Percentiles rank a stretch among this genome's conserved stretches.
These are phyloP conservation scores for Nepenthes gracilis DNA, from an alignment of 148 eudicot species.

Conservation along the genomic window DNA sequence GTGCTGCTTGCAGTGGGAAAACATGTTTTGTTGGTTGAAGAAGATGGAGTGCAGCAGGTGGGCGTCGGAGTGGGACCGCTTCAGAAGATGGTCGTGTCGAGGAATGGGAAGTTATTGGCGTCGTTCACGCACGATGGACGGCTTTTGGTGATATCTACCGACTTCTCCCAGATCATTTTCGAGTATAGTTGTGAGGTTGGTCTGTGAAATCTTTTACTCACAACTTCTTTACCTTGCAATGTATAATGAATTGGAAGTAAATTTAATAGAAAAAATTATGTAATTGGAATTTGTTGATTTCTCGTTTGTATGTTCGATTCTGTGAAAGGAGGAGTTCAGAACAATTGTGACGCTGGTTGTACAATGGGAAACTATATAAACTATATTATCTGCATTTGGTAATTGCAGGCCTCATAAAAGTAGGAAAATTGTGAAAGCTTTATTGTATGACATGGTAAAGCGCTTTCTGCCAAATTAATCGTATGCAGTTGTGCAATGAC, in stretches of 20 bases:
- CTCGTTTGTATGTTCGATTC: too few species aligned
- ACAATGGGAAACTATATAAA: too few species aligned
- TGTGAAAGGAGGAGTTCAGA: too few species aligned
- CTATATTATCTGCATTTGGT: too few species aligned
- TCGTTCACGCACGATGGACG: constrained; percentile 89
- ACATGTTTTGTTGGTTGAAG: constrained; percentile 73
- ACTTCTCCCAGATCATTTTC: constrained; percentile 60
- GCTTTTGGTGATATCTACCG: constrained; percentile 70
- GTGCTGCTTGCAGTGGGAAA: constrained; percentile 71
- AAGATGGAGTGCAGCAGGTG: constrained; percentile 73
- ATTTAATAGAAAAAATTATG: too few species aligned
- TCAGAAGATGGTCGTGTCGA: constrained; percentile 81
- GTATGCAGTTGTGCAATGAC: too few species aligned
- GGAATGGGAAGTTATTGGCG: constrained; percentile 74
- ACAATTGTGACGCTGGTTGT: too few species aligned
- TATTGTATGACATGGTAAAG: too few species aligned
- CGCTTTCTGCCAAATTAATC: too few species aligned
- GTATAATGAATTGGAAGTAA: not conserved
- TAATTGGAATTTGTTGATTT: too few species aligned
- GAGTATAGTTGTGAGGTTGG: constrained; percentile 87
- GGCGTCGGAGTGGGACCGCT: constrained; percentile 73
- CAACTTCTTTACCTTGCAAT: not conserved
- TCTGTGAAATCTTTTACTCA: constrained; percentile 4
- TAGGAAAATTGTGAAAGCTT: too few species aligned
- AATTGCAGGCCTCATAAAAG: too few species aligned